Conservation (phyloP, 2,329 filamentous ascomycete genomes). For the Beauveria caledonica region DNA sequence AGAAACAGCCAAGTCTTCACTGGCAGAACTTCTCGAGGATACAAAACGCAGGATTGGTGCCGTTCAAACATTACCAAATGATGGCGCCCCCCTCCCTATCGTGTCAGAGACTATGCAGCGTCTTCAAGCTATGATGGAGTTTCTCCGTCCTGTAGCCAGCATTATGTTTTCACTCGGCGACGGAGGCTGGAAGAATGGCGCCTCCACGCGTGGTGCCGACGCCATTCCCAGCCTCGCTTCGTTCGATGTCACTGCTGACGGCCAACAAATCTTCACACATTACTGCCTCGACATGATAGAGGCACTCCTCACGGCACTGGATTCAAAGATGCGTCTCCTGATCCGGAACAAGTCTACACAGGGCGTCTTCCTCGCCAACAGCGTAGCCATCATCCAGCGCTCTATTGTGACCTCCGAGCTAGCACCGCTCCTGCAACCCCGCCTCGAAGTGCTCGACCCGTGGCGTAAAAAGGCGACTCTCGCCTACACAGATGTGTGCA, state of each 20-base stretch:
- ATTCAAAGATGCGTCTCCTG: constrained; percentile 62
- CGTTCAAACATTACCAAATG: constrained; percentile 62
- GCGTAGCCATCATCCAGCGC: constrained; percentile 73
- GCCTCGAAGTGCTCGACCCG: constrained; percentile 60
- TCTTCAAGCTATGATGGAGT: constrained; percentile 78
- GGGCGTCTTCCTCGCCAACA: constrained; percentile 89
- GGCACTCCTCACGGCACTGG: constrained; percentile 64
- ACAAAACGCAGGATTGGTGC: constrained; percentile 60
- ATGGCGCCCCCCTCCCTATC: constrained; percentile 70
- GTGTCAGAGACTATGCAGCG: constrained; percentile 80
- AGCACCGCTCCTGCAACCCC: constrained; percentile 57
- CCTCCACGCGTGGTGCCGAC: constrained; percentile 49
- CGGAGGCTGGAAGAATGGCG: constrained; percentile 67
- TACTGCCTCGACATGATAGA: constrained; percentile 90
- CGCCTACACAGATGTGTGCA: constrained; percentile 80
- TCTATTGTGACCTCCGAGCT: constrained; percentile 79
- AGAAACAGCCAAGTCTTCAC: constrained; percentile 82
- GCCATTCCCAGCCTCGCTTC: constrained; percentile 63
- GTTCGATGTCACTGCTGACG: constrained; percentile 84
- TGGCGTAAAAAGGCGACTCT: constrained; percentile 83
- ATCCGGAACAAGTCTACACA: constrained; percentile 71
- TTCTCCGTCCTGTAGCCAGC: constrained; percentile 75
- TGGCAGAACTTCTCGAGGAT: constrained; percentile 77
- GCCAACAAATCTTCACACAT: constrained; percentile 77
- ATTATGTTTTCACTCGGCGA: constrained; percentile 90